Conservation (phyloP, 805 yeast species). For the Myxozyma vanderwaltii region DNA sequence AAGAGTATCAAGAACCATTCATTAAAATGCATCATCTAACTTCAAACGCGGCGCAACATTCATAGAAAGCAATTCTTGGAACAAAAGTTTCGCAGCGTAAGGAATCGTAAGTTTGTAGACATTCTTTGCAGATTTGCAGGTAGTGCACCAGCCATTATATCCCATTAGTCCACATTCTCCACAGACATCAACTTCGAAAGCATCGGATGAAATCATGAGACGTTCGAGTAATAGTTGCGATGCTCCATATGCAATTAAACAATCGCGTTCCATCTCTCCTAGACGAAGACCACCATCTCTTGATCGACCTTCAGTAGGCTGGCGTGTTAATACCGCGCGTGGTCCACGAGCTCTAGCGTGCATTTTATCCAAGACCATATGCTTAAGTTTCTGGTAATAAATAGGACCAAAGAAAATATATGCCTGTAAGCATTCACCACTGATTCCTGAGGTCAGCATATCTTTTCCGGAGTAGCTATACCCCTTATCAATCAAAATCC, state of each 20-base stretch:
- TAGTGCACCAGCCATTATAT: constrained; percentile 96
- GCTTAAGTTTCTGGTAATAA: constrained; percentile 96
- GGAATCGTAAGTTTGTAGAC: constrained; percentile 95
- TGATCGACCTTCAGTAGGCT: constrained; percentile 98
- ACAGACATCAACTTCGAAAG: constrained; percentile 96
- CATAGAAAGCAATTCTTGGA: constrained; percentile 98
- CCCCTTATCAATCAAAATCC: constrained; percentile 85
- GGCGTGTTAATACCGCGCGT: constrained; percentile 95
- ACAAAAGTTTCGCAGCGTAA: constrained; percentile 95
- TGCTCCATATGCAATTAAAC: constrained; percentile 99
- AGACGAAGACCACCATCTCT: constrained; percentile 98
- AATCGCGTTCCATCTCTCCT: constrained; percentile 99
- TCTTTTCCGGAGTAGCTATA: constrained; percentile 95
- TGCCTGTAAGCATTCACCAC: constrained; percentile 96
- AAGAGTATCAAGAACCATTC: background rate
- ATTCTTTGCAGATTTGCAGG: constrained; percentile 84
- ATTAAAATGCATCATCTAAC: constrained; percentile 60
- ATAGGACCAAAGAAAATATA: constrained; percentile 98
- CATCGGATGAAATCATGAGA: constrained; percentile 95
- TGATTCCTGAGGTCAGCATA: constrained; percentile 94
- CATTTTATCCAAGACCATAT: constrained; percentile 98
- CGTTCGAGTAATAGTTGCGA: constrained; percentile 91
- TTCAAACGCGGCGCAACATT: constrained; percentile 95
- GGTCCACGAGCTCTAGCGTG: constrained; percentile 99
- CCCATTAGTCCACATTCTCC: constrained; percentile 96